Evolutionary conservation across 495 filamentous ascomycete genomes (phyloP), one percentile per base, ranked within the genome.

Genomic region (Aspergillus ostianus): DNA sequence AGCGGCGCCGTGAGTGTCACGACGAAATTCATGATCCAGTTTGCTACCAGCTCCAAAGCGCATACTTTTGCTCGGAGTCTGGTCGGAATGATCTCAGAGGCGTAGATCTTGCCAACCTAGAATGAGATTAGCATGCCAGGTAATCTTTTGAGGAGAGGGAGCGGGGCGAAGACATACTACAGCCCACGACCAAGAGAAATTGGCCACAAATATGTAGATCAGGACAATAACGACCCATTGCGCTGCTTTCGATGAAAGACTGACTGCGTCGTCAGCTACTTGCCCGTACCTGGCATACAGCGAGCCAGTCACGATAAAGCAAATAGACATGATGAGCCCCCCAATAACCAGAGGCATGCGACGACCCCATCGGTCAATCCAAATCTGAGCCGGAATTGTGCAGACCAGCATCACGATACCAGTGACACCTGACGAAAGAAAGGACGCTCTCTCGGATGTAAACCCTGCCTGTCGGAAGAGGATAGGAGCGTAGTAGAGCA

Each of bases 1-100:
- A 64, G 17, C 6, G 61, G 61, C 3, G 61, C 57, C 15, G 57
- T 64, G 9, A 64, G 53, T 0, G 61, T 57, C 7, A 64, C 61
- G 13, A 64, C n/a, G 36, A 64, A 64, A 50, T 64, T 64, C 46
- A 59, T 53, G 18, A 60, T 55, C 61, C 61, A 64, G 30, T 64
- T 64, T 6, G 61, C 61, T 4, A 59, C 51, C 13, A 59, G 52
- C 57, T 56, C 61, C 13, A 64, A 36, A 3, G 56, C 53, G 44
- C 56, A 59, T 5, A 57, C 53, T 29, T 59, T 59, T 4, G 61
- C 57, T 7, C 61, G 61, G 3, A 59, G 13, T 13, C 61, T 47
- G 7, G 52, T 59, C 12, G 61, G 61, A 45, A 59, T 59, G 2
- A 64, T 64, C 51, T 64, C 61, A 0, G 61, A 55, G 5, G 61